phyloP scores from a whole-genome alignment of 441 rosid genomes.

The Gossypium gossypioides region DNA sequence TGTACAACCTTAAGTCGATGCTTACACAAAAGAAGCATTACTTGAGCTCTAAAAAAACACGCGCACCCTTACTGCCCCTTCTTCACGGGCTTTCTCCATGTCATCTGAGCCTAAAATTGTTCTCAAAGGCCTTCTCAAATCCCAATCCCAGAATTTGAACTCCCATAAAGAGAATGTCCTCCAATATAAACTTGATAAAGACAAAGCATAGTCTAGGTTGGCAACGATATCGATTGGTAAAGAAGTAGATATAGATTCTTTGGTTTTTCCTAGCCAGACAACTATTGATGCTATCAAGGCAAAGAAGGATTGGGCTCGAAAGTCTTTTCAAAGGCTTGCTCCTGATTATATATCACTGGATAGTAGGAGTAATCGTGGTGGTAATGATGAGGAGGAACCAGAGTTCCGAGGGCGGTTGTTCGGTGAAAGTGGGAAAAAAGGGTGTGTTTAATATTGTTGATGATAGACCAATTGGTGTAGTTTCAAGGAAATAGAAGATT shows the following conservation, averaged over 20 bases:
- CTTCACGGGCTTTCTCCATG: slow-evolving; percentile 27
- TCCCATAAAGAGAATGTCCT: slow-evolving; percentile 21
- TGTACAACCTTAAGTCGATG: slow-evolving; percentile 61
- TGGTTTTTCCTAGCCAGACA: slow-evolving; percentile 35
- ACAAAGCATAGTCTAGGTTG: slow-evolving; percentile 26
- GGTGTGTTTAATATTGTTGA: slow-evolving; percentile 56
- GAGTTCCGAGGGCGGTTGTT: slow-evolving; percentile 52
- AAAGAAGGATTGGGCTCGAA: slow-evolving; percentile 55
- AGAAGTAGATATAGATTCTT: slow-evolving; percentile 17
- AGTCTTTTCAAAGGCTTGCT: slow-evolving; percentile 40
- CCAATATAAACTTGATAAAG: slow-evolving; percentile 14
- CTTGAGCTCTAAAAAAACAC: slow-evolving; percentile 87
- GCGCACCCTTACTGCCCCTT: slow-evolving; percentile 49
- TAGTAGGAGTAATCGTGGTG: slow-evolving; percentile 31
- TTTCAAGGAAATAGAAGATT: slow-evolving; percentile 9
- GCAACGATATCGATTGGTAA: slow-evolving; percentile 23
- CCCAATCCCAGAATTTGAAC: slow-evolving; percentile 26
- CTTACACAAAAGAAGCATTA: slow-evolving; percentile 44
- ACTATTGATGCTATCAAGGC: slow-evolving; percentile 60
- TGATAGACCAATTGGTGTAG: slow-evolving; percentile 20
- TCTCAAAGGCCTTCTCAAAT: slow-evolving; percentile 61
- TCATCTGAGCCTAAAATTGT: slow-evolving; percentile 49
- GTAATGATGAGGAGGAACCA: slow-evolving; percentile 74
- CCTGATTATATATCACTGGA: slow-evolving; percentile 72
- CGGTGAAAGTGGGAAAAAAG: slow-evolving; percentile 34